Base-by-base conservation (phyloP, 768 basidiomycete genomes). In the Leccinum broughii region DNA sequence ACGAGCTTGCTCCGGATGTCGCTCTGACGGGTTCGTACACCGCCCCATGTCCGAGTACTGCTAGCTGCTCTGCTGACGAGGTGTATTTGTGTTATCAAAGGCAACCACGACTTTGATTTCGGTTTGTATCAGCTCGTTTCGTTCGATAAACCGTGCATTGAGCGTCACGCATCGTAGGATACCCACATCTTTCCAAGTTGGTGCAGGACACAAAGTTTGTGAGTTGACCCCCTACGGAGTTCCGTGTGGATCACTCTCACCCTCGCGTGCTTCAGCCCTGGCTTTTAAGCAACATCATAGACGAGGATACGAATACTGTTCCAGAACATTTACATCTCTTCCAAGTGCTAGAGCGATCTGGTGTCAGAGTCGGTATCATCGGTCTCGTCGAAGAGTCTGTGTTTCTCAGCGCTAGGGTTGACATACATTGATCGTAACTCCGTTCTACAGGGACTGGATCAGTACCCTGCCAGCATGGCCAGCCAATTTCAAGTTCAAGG, bases 31-130 rank as follows among this genome's bases (percentile, higher is more conserved):
- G 92, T 92, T 34, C 55, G 87, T 73, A 22, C 17, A 41, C 55
- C 22, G 34, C 17, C 56, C 34, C 48, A n/a, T 28, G n/a, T 44
- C 41, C 9, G n/a, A 4, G 9, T 44, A 10, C 32, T 17, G 20
- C 46, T 41, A 15, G 20, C 20, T 9, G 2, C 28, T 53, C 14
- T 52, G 51, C 61, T 73, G 17, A 69, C 41, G 10, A 24, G 5
- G 13, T 54, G 39, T 6, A 11, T 20, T 44, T 26, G 17, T 8
- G 4, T 51, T 37, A 44, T 56, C 17, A 61, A 41, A 92, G 92
- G 93, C 6, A 95, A 97, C 69, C 94, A 97, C 64, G 94, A 95
- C 66, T 95, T 95, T 72, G 94, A 95, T 74, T 92, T 91, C 64
- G 90, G 90, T 89, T 59, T 53, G 76, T 41, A 60, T 24, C 20